Evolutionary conservation across 495 filamentous ascomycete genomes (phyloP).

Genomic region (Podospora sp.): DNA sequence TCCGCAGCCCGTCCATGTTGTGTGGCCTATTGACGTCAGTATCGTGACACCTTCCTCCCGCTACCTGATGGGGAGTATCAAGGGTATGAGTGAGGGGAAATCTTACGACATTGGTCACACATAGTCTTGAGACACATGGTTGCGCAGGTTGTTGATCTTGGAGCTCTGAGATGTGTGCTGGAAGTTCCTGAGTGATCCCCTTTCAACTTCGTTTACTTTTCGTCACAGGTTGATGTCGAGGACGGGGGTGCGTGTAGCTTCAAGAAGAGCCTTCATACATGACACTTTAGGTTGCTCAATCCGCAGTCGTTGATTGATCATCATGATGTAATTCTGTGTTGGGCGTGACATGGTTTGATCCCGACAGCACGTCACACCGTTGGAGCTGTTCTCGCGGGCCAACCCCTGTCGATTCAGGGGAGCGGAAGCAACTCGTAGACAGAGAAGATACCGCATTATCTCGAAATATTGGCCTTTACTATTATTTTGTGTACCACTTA

Average conservation of each 20-base stretch:
- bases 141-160: neutral
- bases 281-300: neutral
- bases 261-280: no score
- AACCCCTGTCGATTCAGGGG: no score
- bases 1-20: conserved; percentile 69
- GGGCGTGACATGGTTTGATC: neutral
- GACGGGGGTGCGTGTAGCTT: no score
- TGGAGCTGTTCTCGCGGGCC: neutral
- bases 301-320: no score
- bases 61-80: no score
- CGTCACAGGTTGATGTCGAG: no score
- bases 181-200: no score
- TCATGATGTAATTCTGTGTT: neutral
- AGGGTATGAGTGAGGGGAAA: neutral
- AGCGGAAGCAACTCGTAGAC: no score
- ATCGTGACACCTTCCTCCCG: neutral
- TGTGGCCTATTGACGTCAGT: neutral
- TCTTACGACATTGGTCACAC: neutral
- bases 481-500: no score
- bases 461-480: no score
- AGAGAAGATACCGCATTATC: no score
- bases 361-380: neutral
- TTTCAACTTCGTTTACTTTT: neutral
- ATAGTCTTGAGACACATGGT: neutral
- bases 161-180: no score